phyloP scores from a whole-genome alignment of 2,329 filamentous ascomycete species.

The Aureobasidium musti region DNA sequence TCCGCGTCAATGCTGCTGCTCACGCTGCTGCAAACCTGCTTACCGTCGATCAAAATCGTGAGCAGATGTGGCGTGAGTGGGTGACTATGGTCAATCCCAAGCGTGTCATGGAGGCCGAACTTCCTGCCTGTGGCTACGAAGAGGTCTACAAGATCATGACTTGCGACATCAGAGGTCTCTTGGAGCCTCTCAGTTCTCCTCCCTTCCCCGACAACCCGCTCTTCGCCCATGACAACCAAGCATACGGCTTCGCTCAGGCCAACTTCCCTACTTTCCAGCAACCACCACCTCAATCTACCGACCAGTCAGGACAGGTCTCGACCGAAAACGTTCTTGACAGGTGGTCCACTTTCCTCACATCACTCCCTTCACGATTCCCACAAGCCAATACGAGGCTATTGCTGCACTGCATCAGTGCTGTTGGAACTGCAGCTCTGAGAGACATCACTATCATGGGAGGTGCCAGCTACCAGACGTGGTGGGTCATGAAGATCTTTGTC shows the following conservation, averaged over 20 bases:
- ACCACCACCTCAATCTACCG: slow-evolving; percentile 27
- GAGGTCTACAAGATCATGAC: slow-evolving; percentile 59
- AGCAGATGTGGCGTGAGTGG: slow-evolving; percentile 96
- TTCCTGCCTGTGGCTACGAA: slow-evolving; percentile 57
- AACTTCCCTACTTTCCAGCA: slow-evolving; percentile 47
- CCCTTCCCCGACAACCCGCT: slow-evolving; percentile 40
- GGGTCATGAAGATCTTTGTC: slow-evolving; percentile 93
- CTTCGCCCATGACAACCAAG: slow-evolving; percentile 43
- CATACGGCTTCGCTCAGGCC: slow-evolving; percentile 47
- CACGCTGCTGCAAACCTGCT: slow-evolving; percentile 94
- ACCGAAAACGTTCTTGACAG: slow-evolving; percentile 71
- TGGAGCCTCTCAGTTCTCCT: slow-evolving; percentile 63
- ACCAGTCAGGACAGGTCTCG: slow-evolving; percentile 39
- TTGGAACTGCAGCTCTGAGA: slow-evolving; percentile 75
- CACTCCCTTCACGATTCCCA: slow-evolving; percentile 70
- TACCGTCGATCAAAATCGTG: slow-evolving; percentile 82
- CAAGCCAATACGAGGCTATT: slow-evolving; percentile 72
- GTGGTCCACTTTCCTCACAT: slow-evolving; percentile 72
- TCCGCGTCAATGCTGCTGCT: slow-evolving; percentile 89
- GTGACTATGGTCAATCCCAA: slow-evolving; percentile 63
- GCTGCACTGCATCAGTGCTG: slow-evolving; percentile 72
- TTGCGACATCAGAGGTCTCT: slow-evolving; percentile 66
- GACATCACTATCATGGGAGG: slow-evolving; percentile 78
- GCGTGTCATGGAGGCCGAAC: slow-evolving; percentile 58
- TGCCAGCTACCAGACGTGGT: slow-evolving; percentile 85